Conservation (phyloP, 192 early-diverging fungal species). For the Mortierella antarctica region DNA sequence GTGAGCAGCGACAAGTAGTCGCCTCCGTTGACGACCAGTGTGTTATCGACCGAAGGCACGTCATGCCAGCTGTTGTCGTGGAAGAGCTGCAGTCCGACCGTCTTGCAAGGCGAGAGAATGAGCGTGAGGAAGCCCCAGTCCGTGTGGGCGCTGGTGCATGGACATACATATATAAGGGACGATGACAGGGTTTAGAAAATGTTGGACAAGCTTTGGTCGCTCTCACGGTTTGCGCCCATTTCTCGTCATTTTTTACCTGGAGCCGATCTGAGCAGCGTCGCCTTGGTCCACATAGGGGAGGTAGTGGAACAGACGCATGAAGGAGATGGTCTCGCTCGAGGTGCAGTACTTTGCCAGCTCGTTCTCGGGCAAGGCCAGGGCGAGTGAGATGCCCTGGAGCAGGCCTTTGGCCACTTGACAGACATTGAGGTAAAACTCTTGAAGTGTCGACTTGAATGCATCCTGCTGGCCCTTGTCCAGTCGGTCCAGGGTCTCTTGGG, state of each 20-base stretch:
- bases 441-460: slow-evolving; percentile 28
- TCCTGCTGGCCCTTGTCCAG: slow-evolving; percentile 21
- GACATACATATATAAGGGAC: not conserved
- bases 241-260: slow-evolving; percentile 27
- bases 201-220: not conserved
- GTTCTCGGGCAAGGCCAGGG: slow-evolving; percentile 43
- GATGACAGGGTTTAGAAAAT: too few species aligned
- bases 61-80: slow-evolving; percentile 59
- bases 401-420: slow-evolving; percentile 54
- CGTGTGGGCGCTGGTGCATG: slow-evolving; percentile 40
- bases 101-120: slow-evolving; percentile 59
- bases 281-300: slow-evolving; percentile 53
- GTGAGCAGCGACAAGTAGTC: slow-evolving; percentile 71
- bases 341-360: slow-evolving; percentile 48
- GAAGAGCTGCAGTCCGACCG: slow-evolving; percentile 62
- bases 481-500: slow-evolving; percentile 22
- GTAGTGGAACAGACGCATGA: slow-evolving; percentile 70
- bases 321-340: slow-evolving; percentile 61
- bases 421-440: slow-evolving; percentile 54
- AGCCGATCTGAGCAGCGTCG: slow-evolving; percentile 36
- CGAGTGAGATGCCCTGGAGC: slow-evolving; percentile 53
- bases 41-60: slow-evolving; percentile 56
- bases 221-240: not conserved
- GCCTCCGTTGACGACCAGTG: slow-evolving; percentile 70
- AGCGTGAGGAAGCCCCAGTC: slow-evolving; percentile 75